phyloP scores from a whole-genome alignment of 805 yeast genomes.

The Candida corydali region DNA sequence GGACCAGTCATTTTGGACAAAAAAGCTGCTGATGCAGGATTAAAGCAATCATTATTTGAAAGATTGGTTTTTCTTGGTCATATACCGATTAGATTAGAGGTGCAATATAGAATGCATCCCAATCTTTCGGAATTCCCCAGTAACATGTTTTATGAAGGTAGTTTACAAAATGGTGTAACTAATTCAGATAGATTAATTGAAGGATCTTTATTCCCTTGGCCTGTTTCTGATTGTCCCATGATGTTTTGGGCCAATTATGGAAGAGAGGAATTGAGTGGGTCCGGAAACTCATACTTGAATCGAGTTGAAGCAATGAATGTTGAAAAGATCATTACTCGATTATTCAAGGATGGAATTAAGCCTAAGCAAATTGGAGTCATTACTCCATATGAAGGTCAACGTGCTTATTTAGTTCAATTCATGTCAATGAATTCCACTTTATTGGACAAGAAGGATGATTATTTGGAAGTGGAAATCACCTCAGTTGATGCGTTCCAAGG shows the following conservation, averaged over 20 bases:
- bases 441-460: slow-evolving; percentile 51
- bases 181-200: slow-evolving; percentile 58
- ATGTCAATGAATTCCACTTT: slow-evolving; percentile 69
- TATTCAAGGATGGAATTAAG: slow-evolving; percentile 71
- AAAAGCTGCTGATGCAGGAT: slow-evolving; percentile 81
- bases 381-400: slow-evolving; percentile 93
- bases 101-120: slow-evolving; percentile 95
- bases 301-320: slow-evolving; percentile 88
- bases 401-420: slow-evolving; percentile 75
- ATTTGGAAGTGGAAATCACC: slow-evolving; percentile 76
- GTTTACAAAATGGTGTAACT: slow-evolving; percentile 87
- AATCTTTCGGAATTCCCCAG: slow-evolving; percentile 81
- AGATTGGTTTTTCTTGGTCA: slow-evolving; percentile 79
- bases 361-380: slow-evolving; percentile 87
- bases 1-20: slow-evolving; percentile 87
- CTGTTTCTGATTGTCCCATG: slow-evolving; percentile 79
- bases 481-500: slow-evolving; percentile 43
- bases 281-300: slow-evolving; percentile 79
- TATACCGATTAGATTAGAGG: slow-evolving; percentile 79
- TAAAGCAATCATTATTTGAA: slow-evolving; percentile 83
- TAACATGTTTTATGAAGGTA: slow-evolving; percentile 89
- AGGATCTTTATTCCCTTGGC: slow-evolving; percentile 83
- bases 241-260: slow-evolving; percentile 93
- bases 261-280: slow-evolving; percentile 78
- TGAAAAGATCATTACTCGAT: slow-evolving; percentile 68